Conservation (phyloP, 306 rosid genomes). For the Betula pendula region DNA sequence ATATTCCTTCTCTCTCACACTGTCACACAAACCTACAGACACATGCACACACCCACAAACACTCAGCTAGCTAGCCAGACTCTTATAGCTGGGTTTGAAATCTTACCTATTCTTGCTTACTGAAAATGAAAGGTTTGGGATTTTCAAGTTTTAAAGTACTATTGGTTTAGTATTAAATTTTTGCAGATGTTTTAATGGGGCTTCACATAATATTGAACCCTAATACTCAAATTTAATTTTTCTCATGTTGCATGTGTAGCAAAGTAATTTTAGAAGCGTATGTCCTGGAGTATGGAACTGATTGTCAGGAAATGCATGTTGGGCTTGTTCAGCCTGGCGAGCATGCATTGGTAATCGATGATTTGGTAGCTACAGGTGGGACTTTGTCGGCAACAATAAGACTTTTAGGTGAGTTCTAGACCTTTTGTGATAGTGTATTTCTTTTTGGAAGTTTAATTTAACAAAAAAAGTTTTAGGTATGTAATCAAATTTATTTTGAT, state of each 20-base stretch:
- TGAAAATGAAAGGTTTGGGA: not conserved
- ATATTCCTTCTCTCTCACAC: no score
- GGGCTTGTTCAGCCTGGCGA: slow-evolving; percentile 81
- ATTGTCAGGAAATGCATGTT: slow-evolving; percentile 86
- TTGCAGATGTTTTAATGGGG: not conserved
- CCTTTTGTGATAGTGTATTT: no score
- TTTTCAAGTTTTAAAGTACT: not conserved
- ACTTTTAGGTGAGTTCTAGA: slow-evolving; percentile 65
- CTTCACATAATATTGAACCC: no score
- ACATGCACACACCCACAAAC: no score
- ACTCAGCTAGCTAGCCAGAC: no score
- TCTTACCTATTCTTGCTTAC: not conserved
- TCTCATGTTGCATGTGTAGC: slow-evolving; percentile 37
- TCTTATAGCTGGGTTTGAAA: no score
- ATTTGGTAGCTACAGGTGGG: slow-evolving; percentile 96
- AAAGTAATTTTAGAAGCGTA: slow-evolving; percentile 80
- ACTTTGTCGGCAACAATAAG: slow-evolving; percentile 85
- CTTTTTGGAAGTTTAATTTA: no score
- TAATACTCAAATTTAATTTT: no score
- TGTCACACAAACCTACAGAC: not conserved
- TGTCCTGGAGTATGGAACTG: slow-evolving; percentile 85
- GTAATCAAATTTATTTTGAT: no score
- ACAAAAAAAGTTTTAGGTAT: no score
- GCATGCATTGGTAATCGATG: slow-evolving; percentile 82
- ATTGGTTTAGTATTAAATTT: not conserved